Conservation (phyloP, 1,139 yeast genomes). For the Blastobotrys petasosporus region DNA sequence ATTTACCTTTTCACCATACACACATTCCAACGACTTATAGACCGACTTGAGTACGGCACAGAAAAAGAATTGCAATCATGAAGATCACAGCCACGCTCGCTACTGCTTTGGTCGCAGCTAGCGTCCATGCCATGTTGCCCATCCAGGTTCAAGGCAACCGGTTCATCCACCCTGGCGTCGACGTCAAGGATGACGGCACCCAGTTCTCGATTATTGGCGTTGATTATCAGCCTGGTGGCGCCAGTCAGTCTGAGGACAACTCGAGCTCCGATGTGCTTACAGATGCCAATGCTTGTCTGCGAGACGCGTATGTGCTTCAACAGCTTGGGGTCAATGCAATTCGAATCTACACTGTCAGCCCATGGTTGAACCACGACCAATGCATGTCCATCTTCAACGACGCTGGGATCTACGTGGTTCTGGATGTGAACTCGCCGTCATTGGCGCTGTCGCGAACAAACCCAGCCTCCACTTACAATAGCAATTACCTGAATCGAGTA, state of each 20-base stretch:
- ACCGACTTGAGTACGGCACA: too few species aligned
- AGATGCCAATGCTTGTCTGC: constrained; percentile 61
- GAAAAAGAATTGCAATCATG: too few species aligned
- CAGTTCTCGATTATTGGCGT: constrained; percentile 53
- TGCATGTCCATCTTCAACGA: constrained; percentile 82
- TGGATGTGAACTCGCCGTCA: constrained; percentile 81
- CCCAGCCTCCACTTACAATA: constrained; percentile 65
- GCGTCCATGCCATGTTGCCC: constrained; percentile 37
- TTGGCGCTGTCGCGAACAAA: constrained; percentile 66
- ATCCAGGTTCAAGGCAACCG: constrained; percentile 54
- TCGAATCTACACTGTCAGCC: constrained; percentile 65
- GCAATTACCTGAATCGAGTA: constrained; percentile 62
- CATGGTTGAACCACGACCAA: constrained; percentile 72
- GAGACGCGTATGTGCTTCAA: constrained; percentile 77
- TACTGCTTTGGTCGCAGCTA: not conserved
- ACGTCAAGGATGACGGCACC: constrained; percentile 26
- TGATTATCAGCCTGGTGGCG: constrained; percentile 72
- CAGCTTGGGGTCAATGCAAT: constrained; percentile 61
- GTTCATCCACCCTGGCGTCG: constrained; percentile 67
- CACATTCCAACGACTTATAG: too few species aligned
- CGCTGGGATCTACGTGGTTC: constrained; percentile 81
- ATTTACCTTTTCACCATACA: too few species aligned
- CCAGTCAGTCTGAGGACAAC: constrained; percentile 47
- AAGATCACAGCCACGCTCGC: too few species aligned
- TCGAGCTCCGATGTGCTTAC: constrained; percentile 64